Evolutionary conservation across 768 basidiomycete species (phyloP), one percentile per base, ranked within the genome.

Genomic region (Lyophyllum shimeji): DNA sequence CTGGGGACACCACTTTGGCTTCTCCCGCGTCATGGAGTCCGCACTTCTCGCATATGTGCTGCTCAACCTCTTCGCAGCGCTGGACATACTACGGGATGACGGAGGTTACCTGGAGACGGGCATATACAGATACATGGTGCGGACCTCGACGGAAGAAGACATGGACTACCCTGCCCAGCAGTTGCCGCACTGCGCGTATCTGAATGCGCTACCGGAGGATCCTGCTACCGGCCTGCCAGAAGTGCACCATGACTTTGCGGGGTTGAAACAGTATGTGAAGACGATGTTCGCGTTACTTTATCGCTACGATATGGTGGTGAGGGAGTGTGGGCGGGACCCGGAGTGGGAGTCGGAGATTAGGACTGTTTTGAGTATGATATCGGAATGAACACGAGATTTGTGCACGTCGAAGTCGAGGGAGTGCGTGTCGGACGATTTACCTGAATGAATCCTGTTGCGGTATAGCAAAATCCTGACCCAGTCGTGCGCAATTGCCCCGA

Each of bases 1-100:
- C 15, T 74, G 69, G 67, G 68, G 69, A 0, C 66, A 74, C 57
- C 64, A 71, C 51, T 71, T 70, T 52, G 74, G 74, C 0, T 73
- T 68, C 53, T 65, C 65, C 4, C 64, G 69, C 12, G 62, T 71
- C 29, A 63, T 59, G 51, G 61, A 72, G 31, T 55, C 64, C 17
- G 72, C 74, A 1, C 58, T 75, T 1, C 49, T 50, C 3, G 60
- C 65, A 0, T 79, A 77, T 60, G 54, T 76, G 2, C 70, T 72
- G 48, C 69, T 76, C 65, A 78, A 76, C 43, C 24, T 71, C 11
- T 66, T 67, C 17, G 65, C 69, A n/a, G 71, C 70, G 1, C 63
- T 66, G 3, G 67, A 64, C 8, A 50, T 64, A 18, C 53, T 74
- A 5, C 63, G 63, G 9, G 61, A 37, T 6, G 15, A 62, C 9